A percentile compares a stretch with the other conserved stretches of the same genome.
phyloP scores from a whole-genome alignment of 164 flowering plant species.

The Vitis rotundifolia region DNA sequence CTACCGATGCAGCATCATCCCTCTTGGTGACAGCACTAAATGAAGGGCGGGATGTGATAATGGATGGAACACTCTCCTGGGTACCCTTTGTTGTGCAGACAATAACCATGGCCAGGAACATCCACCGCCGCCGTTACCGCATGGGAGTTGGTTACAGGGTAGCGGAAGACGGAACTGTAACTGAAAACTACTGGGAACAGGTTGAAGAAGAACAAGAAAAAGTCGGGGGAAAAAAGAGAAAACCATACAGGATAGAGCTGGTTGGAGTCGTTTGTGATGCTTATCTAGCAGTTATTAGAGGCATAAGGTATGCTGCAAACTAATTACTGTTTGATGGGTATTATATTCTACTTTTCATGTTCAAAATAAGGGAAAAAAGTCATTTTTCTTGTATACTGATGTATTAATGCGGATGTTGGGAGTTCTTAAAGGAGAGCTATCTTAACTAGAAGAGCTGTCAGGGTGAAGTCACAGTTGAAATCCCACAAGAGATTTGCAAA shows the following conservation, averaged over 20 bases:
- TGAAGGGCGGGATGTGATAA: conserved; percentile 77
- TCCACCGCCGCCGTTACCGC: conserved; percentile 61
- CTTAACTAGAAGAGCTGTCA: conserved; percentile 63
- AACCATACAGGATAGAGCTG: conserved; percentile 69
- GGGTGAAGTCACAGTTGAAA: conserved; percentile 67
- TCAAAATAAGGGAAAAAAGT: neutral
- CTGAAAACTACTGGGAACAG: conserved; percentile 74
- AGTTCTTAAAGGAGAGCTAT: conserved; percentile 59
- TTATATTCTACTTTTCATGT: too few species aligned
- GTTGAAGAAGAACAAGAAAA: conserved; percentile 38
- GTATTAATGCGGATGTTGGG: neutral
- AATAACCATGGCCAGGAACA: conserved; percentile 70
- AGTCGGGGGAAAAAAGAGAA: conserved; percentile 39
- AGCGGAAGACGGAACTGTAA: conserved; percentile 44
- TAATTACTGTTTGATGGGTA: too few species aligned
- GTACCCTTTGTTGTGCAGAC: conserved; percentile 73
- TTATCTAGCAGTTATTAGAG: conserved; percentile 71
- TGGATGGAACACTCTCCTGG: conserved; percentile 87
- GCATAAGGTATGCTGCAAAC: conserved; percentile 52
- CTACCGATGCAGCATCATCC: conserved; percentile 82
- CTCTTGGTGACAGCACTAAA: conserved; percentile 75
- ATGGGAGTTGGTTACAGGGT: conserved; percentile 72
- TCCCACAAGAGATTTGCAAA: conserved; percentile 80
- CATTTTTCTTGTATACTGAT: neutral
- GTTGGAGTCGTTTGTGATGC: conserved; percentile 84